A percentile compares a stretch with the other conserved stretches of the same genome.
phyloP scores from a whole-genome alignment of 805 yeast genomes.

The Candida nanaspora region DNA sequence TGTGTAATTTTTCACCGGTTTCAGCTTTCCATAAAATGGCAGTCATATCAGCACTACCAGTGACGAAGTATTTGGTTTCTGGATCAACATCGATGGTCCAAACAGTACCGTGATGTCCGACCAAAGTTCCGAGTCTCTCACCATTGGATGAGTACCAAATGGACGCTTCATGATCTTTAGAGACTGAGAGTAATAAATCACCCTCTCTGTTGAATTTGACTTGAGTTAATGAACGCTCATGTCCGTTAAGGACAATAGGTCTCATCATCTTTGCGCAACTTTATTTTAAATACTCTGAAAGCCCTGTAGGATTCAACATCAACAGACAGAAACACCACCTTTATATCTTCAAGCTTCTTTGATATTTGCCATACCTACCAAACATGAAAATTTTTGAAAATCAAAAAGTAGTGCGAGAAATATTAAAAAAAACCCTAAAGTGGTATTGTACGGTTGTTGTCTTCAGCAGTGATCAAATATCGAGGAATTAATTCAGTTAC shows the following conservation, averaged over 20 bases:
- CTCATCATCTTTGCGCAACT: slow-evolving; percentile 52
- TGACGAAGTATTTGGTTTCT: slow-evolving; percentile 60
- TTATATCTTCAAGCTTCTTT: no score
- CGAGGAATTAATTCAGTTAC: no score
- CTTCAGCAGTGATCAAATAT: no score
- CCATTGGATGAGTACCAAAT: slow-evolving; percentile 96
- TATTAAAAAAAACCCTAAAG: background rate
- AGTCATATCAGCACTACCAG: slow-evolving; percentile 88
- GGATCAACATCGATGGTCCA: slow-evolving; percentile 88
- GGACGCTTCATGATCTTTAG: slow-evolving; percentile 84
- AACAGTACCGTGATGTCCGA: slow-evolving; percentile 87
- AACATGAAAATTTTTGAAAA: slow-evolving; percentile 1
- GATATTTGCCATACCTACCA: no score
- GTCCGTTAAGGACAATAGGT: slow-evolving; percentile 78
- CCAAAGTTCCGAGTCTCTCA: slow-evolving; percentile 90
- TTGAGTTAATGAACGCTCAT: slow-evolving; percentile 96
- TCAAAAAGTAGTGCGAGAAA: background rate
- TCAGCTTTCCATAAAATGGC: slow-evolving; percentile 79
- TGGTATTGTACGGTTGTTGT: background rate
- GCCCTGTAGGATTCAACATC: no score
- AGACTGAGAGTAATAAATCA: slow-evolving; percentile 83
- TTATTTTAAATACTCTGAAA: no score
- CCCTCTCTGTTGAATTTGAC: slow-evolving; percentile 95
- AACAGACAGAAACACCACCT: no score
- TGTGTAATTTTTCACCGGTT: slow-evolving; percentile 68